Percentiles rank a stretch among this genome's conserved stretches.
Conservation (phyloP, 1,284 basidiomycete genomes). For the Filobasidium uniguttulatum region DNA sequence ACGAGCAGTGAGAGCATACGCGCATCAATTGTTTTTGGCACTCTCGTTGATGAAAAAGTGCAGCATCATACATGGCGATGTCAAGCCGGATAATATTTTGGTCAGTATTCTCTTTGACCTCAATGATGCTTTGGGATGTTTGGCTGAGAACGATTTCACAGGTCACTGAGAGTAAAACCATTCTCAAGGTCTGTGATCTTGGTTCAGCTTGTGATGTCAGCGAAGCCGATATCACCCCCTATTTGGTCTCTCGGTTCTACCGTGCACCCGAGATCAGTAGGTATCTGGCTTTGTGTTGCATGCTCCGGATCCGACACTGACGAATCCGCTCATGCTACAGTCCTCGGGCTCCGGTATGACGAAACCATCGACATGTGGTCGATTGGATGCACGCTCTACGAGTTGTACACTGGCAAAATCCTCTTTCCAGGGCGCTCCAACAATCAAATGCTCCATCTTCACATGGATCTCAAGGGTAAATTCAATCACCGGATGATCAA, state of each 20-base stretch:
- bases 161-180: slow-evolving; percentile 90
- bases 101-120: slow-evolving; percentile 40
- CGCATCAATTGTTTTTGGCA: slow-evolving; percentile 86
- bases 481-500: slow-evolving; percentile 90
- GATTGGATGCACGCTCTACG: slow-evolving; percentile 92
- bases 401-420: slow-evolving; percentile 96
- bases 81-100: slow-evolving; percentile 92
- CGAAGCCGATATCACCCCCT: slow-evolving; percentile 88
- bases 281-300: slow-evolving; percentile 25
- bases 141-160: slow-evolving; percentile 32
- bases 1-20: slow-evolving; percentile 90
- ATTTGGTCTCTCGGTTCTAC: slow-evolving; percentile 95
- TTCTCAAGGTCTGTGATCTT: slow-evolving; percentile 88
- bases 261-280: slow-evolving; percentile 96
- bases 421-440: slow-evolving; percentile 92
- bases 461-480: slow-evolving; percentile 93
- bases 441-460: slow-evolving; percentile 92
- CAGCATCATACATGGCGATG: slow-evolving; percentile 93
- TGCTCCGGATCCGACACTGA: background rate
- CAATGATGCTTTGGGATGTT: background rate
- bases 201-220: slow-evolving; percentile 87
- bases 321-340: slow-evolving; percentile 38
- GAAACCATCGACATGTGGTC: slow-evolving; percentile 93
- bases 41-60: slow-evolving; percentile 73
- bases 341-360: slow-evolving; percentile 90